Percentiles rank a stretch among this genome's conserved stretches.
Evolutionary conservation across 495 filamentous ascomycete species (phyloP).

Genomic region (Hypomontagnella monticulosa): DNA sequence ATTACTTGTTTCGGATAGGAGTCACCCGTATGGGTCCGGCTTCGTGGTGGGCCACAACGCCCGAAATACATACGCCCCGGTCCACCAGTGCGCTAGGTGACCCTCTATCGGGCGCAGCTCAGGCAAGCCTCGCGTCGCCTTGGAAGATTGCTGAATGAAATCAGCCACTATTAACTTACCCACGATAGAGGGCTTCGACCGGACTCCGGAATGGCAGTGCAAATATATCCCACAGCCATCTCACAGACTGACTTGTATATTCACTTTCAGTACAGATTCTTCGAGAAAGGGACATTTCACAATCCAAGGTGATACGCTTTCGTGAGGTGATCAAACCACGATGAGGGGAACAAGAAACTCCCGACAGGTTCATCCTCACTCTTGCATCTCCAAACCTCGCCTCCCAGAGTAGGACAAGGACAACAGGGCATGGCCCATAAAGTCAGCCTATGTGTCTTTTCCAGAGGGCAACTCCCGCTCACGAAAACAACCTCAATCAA

Average conservation of each 20-base stretch:
- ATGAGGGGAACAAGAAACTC: conserved; percentile 20
- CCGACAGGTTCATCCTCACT: conserved; percentile 6
- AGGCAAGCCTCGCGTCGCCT: conserved; percentile 23
- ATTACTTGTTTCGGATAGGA: conserved; percentile 42
- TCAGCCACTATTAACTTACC: conserved; percentile 16
- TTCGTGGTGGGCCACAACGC: conserved; percentile 23
- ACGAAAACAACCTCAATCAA: background rate
- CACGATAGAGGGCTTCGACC: conserved; percentile 4
- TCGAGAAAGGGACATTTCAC: background rate
- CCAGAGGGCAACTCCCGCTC: background rate
- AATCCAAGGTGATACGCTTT: conserved; percentile 16
- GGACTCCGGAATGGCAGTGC: conserved; percentile 1
- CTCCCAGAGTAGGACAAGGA: background rate
- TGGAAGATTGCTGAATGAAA: conserved; percentile 7
- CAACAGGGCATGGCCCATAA: background rate
- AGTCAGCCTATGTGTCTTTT: background rate
- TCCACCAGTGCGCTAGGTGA: conserved; percentile 18
- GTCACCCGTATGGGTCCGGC: conserved; percentile 37
- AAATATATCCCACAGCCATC: conserved; percentile 2
- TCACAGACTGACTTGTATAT: background rate
- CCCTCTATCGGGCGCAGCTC: conserved; percentile 27
- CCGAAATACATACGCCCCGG: conserved; percentile 11
- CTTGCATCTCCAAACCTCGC: conserved; percentile 9
- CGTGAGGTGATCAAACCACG: conserved; percentile 28
- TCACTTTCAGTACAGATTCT: background rate